Evolutionary conservation across 768 basidiomycete species (phyloP), one percentile per base, ranked within the genome.

Genomic region (Suillus clintonianus): DNA sequence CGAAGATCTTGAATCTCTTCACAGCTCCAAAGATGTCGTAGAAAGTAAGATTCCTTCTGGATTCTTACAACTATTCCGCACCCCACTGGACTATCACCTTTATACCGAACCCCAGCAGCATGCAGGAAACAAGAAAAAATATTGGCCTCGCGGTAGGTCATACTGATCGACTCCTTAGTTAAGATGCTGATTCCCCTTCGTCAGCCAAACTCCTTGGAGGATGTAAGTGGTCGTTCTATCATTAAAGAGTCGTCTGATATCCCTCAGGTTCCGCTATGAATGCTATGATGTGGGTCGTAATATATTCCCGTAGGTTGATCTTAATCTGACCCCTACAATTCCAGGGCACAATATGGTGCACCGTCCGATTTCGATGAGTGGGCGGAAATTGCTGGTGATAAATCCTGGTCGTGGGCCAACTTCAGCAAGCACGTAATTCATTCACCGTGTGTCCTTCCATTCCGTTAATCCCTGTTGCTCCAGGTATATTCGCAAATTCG

Each of bases 281-380:
- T 67, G 89, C 89, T 2, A 73, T 76, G 71, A 80, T 85, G 83
- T 79, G 60, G 5, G 69, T 63, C 3, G 48, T 19, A 24, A n/a
- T 45, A 1, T 7, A 10, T 41, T 8, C n/a, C 2, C 32, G 9
- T 41, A 9, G 10, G 19, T 41, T 37, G 7, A 27, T 45, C 30
- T 11, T n/a, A 8, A 22, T 5, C 67, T 72, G 54, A 76, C 30
- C 7, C 30, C 22, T 22, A 11, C 11, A 4, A 8, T 50, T 24
- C 14, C 37, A 76, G 74, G 64, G 84, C 83, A 39, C 90, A 91
- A 19, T 85, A 83, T 27, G 88, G 88, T 24, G 80, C 87, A 34
- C 89, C 90, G 4, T 83, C 83, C 1, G 90, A 91, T 69, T 90
- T 85, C 62, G 85, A 90, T 65, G 84, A 89, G 70, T 89, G 87